These are phyloP conservation scores for Cladophialophora immunda DNA, from an alignment of 2,329 filamentous ascomycete genomes.

Conservation along the genomic window DNA sequence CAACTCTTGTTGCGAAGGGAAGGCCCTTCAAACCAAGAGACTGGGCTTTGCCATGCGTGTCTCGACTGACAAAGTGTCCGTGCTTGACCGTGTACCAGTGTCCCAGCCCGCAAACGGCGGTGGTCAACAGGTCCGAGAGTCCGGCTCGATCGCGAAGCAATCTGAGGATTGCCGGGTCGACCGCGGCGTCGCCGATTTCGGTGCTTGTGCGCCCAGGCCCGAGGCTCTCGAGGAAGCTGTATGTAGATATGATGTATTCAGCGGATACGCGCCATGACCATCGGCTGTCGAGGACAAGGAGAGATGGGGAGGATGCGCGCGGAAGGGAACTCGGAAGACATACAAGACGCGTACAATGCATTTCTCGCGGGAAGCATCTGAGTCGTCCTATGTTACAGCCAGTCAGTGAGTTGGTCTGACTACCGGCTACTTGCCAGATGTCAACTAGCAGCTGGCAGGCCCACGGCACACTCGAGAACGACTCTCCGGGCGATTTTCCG, in stretches of 20 bases:
- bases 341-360: constrained; percentile 4
- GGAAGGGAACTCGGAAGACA: not conserved
- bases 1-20: too few species aligned
- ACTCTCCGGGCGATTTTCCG: too few species aligned
- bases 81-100: constrained; percentile 11
- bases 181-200: constrained; percentile 1
- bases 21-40: not conserved
- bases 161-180: constrained; percentile 3
- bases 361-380: not conserved
- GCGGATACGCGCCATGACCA: not conserved
- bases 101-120: constrained; percentile 7
- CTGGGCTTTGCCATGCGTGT: not conserved
- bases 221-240: constrained; percentile 5
- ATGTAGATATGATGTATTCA: not conserved
- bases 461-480: too few species aligned
- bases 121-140: constrained; percentile 1
- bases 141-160: not conserved
- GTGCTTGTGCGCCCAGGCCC: not conserved
- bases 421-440: not conserved
- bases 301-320: too few species aligned
- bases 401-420: not conserved
- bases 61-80: not conserved
- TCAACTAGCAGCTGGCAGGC: not conserved
- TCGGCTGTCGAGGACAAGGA: not conserved
- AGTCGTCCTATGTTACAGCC: not conserved